Conservation (phyloP, 345 rosid genomes). For the Physaria fendleri region DNA sequence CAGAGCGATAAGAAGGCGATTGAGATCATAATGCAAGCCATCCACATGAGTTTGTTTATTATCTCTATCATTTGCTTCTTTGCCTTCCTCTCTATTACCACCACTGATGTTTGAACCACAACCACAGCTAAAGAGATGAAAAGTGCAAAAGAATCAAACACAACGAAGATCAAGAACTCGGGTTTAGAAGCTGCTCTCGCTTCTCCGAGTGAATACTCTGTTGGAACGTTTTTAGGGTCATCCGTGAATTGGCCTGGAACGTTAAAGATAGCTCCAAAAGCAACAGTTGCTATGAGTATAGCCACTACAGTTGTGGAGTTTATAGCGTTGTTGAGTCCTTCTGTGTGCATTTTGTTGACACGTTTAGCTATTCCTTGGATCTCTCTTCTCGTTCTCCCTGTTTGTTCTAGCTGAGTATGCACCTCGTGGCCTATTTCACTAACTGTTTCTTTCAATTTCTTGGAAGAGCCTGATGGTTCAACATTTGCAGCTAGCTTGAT, state of each 20-base stretch:
- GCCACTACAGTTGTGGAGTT: constrained; percentile 86
- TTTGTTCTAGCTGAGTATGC: constrained; percentile 69
- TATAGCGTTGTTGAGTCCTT: constrained; percentile 91
- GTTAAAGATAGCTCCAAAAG: constrained; percentile 86
- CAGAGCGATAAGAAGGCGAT: constrained; percentile 73
- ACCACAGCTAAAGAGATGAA: constrained; percentile 93
- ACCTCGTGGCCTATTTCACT: constrained; percentile 89
- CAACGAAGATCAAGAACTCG: constrained; percentile 57
- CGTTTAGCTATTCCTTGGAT: constrained; percentile 79
- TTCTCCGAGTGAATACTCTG: constrained; percentile 44
- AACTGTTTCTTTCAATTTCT: constrained; percentile 73
- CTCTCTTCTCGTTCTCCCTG: constrained; percentile 55
- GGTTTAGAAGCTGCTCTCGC: constrained; percentile 53
- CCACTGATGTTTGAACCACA: constrained; percentile 90
- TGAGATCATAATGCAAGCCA: constrained; percentile 83
- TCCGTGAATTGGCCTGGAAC: constrained; percentile 81
- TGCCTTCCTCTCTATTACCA: constrained; percentile 70
- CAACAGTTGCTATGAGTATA: constrained; percentile 86
- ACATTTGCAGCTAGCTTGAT: constrained; percentile 33
- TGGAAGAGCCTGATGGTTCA: constrained; percentile 32
- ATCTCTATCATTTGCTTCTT: constrained; percentile 84
- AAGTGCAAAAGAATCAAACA: constrained; percentile 78
- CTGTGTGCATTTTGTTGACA: constrained; percentile 67
- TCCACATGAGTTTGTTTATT: constrained; percentile 93
- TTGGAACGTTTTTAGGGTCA: constrained; percentile 28